Evolutionary conservation across 129 eudicot species (phyloP).

Genomic region (Arctium minus): DNA sequence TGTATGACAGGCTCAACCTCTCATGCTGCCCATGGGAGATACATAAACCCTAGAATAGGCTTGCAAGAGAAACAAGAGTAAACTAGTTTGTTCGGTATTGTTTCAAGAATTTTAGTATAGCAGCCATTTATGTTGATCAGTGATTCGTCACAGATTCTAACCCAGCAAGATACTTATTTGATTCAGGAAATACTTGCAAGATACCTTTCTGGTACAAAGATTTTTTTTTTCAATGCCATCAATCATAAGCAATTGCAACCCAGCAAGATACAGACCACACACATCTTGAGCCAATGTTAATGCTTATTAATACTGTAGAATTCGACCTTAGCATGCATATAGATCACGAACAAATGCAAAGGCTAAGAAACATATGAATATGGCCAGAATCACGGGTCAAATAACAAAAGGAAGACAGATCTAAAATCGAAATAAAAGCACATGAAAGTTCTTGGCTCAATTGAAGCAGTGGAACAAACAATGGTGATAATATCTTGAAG

Average conservation of each 20-base stretch:
- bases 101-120: too few relatives aligned
- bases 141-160: too few relatives aligned
- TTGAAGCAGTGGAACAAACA: neutral
- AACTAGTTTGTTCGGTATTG: too few relatives aligned
- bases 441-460: neutral
- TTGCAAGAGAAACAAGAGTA: too few relatives aligned
- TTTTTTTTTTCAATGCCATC: neutral
- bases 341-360: neutral
- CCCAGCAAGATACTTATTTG: neutral
- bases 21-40: too few relatives aligned
- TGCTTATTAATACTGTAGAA: neutral
- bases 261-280: neutral
- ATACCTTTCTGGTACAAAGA: neutral
- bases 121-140: too few relatives aligned
- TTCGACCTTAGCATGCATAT: neutral
- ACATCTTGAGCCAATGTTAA: neutral
- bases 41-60: too few relatives aligned
- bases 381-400: slow-evolving; percentile 6
- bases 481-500: slow-evolving; percentile 1
- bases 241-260: neutral
- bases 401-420: neutral
- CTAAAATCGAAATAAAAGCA: neutral
- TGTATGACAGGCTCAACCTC: too few relatives aligned
- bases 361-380: neutral
- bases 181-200: neutral